phyloP scores from a whole-genome alignment of 75 land plant genomes.

The Selaginella tamariscina region DNA sequence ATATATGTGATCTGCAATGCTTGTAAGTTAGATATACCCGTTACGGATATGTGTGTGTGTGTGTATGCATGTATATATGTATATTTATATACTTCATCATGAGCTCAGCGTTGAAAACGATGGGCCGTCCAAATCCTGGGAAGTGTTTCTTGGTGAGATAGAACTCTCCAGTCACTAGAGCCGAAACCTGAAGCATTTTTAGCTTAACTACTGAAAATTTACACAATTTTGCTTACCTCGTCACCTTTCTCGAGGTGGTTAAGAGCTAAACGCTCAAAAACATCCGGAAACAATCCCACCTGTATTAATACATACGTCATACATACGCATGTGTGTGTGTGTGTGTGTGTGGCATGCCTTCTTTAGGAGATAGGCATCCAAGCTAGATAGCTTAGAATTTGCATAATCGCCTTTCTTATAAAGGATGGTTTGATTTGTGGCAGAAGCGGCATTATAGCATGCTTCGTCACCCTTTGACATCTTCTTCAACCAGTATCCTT shows the following conservation, averaged over 20 bases:
- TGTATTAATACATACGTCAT: conserved; percentile 25
- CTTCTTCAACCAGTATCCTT: conserved; percentile 81
- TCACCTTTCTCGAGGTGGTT: conserved; percentile 72
- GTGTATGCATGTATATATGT: too few species aligned
- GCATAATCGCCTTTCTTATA: conserved; percentile 60
- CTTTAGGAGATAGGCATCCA: conserved; percentile 70
- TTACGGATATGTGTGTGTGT: too few species aligned
- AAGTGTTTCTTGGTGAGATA: conserved; percentile 71
- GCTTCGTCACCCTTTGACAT: conserved; percentile 19
- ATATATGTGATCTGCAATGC: too few species aligned
- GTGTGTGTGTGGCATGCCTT: too few species aligned
- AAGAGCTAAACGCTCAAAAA: conserved; percentile 60
- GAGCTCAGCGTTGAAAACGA: conserved; percentile 76
- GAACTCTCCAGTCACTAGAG: conserved; percentile 81
- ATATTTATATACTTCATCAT: conserved; percentile 57
- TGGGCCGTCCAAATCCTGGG: conserved; percentile 88
- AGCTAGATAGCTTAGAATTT: conserved; percentile 36
- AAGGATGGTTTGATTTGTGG: conserved; percentile 36
- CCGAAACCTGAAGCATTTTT: conserved; percentile 49
- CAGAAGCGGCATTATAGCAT: conserved; percentile 20
- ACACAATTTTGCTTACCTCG: conserved; percentile 36
- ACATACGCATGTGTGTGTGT: too few species aligned
- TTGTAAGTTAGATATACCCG: too few species aligned
- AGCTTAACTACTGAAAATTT: too few species aligned
- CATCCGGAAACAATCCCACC: conserved; percentile 92